Evolutionary conservation across 2,329 filamentous ascomycete species (phyloP).

Genomic region (Sordariomycetes sp.): DNA sequence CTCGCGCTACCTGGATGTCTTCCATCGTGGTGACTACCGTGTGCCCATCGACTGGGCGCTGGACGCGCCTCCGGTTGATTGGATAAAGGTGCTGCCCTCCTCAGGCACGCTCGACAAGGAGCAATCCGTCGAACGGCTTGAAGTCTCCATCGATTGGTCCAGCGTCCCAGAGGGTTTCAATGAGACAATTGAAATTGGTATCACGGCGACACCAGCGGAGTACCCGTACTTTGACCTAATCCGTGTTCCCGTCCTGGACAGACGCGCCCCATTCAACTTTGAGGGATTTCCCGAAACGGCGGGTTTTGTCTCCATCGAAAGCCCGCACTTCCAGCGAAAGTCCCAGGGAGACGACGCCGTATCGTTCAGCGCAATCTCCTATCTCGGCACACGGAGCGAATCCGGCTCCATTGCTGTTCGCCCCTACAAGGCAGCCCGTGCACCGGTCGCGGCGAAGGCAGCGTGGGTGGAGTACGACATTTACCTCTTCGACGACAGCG

Average conservation of each 20-base stretch:
- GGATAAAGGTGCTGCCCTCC: neutral
- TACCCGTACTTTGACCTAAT: slow-evolving; percentile 3
- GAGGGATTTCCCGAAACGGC: slow-evolving; percentile 16
- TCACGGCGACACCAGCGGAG: neutral
- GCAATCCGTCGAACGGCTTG: neutral
- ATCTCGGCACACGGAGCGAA: slow-evolving; percentile 18
- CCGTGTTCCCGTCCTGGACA: slow-evolving; percentile 2
- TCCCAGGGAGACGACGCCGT: neutral
- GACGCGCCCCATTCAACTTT: slow-evolving; percentile 10
- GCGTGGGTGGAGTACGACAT: slow-evolving; percentile 13
- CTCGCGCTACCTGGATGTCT: slow-evolving; percentile 36
- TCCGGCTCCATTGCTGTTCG: slow-evolving; percentile 10
- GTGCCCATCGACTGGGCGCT: slow-evolving; percentile 8
- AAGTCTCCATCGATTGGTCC: slow-evolving; percentile 1
- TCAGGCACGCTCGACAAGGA: slow-evolving; percentile 1
- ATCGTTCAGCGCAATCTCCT: slow-evolving; percentile 14
- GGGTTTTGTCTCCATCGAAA: slow-evolving; percentile 17
- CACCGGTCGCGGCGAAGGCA: slow-evolving; percentile 9
- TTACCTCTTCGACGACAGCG: slow-evolving; percentile 13
- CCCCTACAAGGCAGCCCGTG: slow-evolving; percentile 4
- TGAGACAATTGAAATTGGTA: neutral
- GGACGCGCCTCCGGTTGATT: slow-evolving; percentile 6
- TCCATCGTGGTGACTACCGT: slow-evolving; percentile 28
- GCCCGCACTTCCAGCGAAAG: slow-evolving; percentile 12
- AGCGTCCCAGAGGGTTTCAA: neutral